Base-by-base conservation (phyloP, 2,329 filamentous ascomycete genomes). In the Aspergillus eucalypticola region DNA sequence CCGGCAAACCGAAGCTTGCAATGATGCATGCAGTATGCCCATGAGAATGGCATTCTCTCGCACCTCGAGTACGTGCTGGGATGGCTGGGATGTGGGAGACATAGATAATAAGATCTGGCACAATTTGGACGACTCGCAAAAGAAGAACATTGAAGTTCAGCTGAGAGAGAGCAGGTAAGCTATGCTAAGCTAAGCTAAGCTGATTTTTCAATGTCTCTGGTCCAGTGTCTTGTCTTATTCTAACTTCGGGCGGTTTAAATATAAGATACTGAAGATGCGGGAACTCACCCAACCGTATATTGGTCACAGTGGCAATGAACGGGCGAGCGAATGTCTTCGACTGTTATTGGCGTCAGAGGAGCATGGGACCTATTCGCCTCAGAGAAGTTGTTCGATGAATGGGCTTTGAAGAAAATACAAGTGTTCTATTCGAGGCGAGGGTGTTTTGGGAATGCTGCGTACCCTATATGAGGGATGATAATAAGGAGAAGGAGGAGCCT, bases 351-450 rank as follows among this genome's bases (percentile, higher is more conserved):
- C 4, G 41, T n/a, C 55, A 61, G 8, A 44, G 62, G 32, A 60
- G 66, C 57, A 64, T 62, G 8, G 68, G 66, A 8, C 66, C 66
- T 13, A n/a, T 68, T 70, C 60, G 63, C 73, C 61, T 53, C 62
- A 25, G 67, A 67, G 44, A 38, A 58, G 57, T 19, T 63, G 27
- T 67, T 67, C 54, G 67, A 66, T 51, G 55, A 66, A 15, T 67
- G 64, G 51, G 63, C 66, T 10, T 25, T 66, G 19, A 59, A 62
- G 56, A 59, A 65, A 15, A 19, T 21, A 3, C 41, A 29, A n/a
- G 5, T 53, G 48, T 11, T 64, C 63, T 27, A 1, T 65, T 17
- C 27, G n/a, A n/a, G n/a, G n/a, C 65, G 3, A 60, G n/a, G 53
- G 46, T 60, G 65, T 54, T 65, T 60, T 51, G 55, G 60, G 10